Evolutionary conservation across 106 monocot species (phyloP), one percentile per base, ranked within the genome.

Genomic region (Amphibolis antarctica): DNA sequence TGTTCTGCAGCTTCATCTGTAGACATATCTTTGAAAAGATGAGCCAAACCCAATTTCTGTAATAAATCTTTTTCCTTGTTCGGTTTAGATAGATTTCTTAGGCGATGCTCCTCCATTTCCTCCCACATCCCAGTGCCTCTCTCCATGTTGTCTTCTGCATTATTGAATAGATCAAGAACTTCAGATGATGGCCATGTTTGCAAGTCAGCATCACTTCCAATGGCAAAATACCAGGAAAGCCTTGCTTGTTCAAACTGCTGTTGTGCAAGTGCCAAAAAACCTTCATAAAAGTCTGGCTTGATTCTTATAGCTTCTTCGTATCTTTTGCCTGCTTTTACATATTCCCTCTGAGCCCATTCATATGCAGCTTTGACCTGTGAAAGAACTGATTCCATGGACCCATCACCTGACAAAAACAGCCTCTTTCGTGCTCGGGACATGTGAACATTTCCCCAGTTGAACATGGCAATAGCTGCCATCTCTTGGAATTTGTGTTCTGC

Each of bases 401-500:
- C 29, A 75, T 78, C 77, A 70, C 85, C 88, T 9, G 78, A 55
- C 17, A 83, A 60, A 26, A 72, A 64, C 18, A 93, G 14, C 46
- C 67, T 77, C 75, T 89, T 93, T 46, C 81, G 76, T 58, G 85
- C 85, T 48, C 88, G 81, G 45, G 86, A 96, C 96, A 96, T 84
- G 76, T 86, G 96, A 22, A 96, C 76, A 64, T 90, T 96, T 42
- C 96, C 96, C 84, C 84, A 90, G 27, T 96, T 96, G 71, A 96
- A 96, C 63, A 96, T 69, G 15, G 96, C 86, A 59, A 96, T 62
- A 58, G 89, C 81, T 42, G 90, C 82, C 96, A 90, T 89, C 75
- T 96, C 96, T 76, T 90, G 86, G 69, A 86, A 96, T 51, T 90
- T 96, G 14, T 67, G 66, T 57, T 77, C 84, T 5, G 90, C 79